A percentile compares a stretch with the other conserved stretches of the same genome.
These are phyloP conservation scores for Tripterygium wilfordii DNA, from an alignment of 177 flowering plant genomes.

Conservation along the genomic window DNA sequence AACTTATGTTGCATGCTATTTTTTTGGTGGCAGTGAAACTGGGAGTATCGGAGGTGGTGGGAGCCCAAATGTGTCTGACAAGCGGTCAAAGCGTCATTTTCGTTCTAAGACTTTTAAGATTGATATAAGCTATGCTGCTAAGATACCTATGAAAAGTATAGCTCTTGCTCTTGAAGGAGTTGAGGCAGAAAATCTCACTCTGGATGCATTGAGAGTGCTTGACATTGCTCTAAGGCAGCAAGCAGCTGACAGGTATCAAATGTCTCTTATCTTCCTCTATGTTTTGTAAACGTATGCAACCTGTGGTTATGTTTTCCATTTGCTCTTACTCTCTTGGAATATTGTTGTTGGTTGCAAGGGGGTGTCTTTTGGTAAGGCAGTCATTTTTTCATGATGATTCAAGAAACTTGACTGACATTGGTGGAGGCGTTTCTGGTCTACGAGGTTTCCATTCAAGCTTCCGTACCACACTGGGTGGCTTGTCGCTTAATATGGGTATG, in stretches of 20 bases:
- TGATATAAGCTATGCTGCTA: conserved; percentile 56
- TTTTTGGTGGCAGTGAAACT: conserved; percentile 14
- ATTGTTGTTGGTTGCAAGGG: conserved; percentile 19
- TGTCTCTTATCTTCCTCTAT: neutral
- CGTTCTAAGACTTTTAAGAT: conserved; percentile 53
- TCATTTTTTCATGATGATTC: conserved; percentile 80
- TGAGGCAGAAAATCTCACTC: conserved; percentile 38
- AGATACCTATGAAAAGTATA: conserved; percentile 54
- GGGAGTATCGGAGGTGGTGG: conserved; percentile 27
- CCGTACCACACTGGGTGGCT: conserved; percentile 31
- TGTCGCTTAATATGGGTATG: conserved; percentile 37
- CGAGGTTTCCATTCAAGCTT: conserved; percentile 44
- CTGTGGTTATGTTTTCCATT: no score
- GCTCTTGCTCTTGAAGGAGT: conserved; percentile 46
- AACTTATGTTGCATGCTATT: neutral
- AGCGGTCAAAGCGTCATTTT: conserved; percentile 48
- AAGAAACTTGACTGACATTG: conserved; percentile 56
- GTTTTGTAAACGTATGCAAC: neutral
- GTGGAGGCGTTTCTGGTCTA: conserved; percentile 71
- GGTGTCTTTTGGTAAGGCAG: conserved; percentile 66
- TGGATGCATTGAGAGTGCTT: conserved; percentile 78
- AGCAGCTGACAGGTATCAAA: conserved; percentile 61
- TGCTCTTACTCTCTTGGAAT: no score
- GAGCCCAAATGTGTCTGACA: conserved; percentile 35
- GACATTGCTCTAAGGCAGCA: conserved; percentile 77